Conservation (phyloP, 2,329 filamentous ascomycete species). For the Graphilbum fragrans region DNA sequence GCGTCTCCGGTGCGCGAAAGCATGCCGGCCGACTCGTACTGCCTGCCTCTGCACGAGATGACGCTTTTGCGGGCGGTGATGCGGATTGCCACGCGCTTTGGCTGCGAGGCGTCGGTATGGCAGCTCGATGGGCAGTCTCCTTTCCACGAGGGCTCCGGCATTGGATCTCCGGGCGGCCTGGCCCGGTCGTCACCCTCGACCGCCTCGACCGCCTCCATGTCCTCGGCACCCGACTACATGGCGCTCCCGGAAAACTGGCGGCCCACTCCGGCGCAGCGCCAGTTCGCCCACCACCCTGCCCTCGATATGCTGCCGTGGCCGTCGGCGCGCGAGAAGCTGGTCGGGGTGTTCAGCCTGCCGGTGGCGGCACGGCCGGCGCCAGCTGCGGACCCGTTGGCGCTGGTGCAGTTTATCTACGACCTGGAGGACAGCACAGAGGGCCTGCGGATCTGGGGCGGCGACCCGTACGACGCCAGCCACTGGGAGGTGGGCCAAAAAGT, state of each 20-base stretch:
- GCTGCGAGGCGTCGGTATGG: slow-evolving; percentile 31
- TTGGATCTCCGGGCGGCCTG: background rate
- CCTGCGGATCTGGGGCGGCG: slow-evolving; percentile 32
- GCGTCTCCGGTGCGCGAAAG: background rate
- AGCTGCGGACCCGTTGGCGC: slow-evolving; percentile 31
- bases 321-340: slow-evolving; percentile 14
- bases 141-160: slow-evolving; percentile 22
- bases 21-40: slow-evolving; percentile 29
- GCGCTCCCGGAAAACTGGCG: slow-evolving; percentile 34
- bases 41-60: slow-evolving; percentile 34
- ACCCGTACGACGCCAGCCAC: slow-evolving; percentile 32
- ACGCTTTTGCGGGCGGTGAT: slow-evolving; percentile 33
- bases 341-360: slow-evolving; percentile 38
- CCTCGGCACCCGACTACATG: too few species aligned
- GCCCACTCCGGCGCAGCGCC: slow-evolving; percentile 35
- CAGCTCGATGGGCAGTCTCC: slow-evolving; percentile 31
- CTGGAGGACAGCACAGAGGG: slow-evolving; percentile 43
- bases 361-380: slow-evolving; percentile 31
- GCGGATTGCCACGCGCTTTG: slow-evolving; percentile 34
- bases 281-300: slow-evolving; percentile 42
- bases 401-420: slow-evolving; percentile 42
- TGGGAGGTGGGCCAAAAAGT: slow-evolving; percentile 49
- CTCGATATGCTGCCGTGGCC: slow-evolving; percentile 49
- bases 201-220: slow-evolving; percentile 11
- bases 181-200: slow-evolving; percentile 5